These are phyloP conservation scores for Agroathelia rolfsii DNA, from an alignment of 1,284 basidiomycete genomes.

Conservation along the genomic window DNA sequence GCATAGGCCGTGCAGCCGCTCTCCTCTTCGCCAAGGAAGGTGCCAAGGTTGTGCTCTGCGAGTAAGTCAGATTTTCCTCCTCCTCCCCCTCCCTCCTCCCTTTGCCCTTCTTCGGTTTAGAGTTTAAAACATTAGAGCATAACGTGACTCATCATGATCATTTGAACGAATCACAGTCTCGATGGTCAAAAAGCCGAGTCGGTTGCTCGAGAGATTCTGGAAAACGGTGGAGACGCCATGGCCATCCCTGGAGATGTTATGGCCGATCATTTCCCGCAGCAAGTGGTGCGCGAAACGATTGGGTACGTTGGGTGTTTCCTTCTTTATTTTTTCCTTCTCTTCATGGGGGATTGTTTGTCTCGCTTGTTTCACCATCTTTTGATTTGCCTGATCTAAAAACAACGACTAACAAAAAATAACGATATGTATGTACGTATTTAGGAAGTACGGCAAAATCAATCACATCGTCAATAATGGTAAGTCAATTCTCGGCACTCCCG, in stretches of 20 bases:
- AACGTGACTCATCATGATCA: constrained; percentile 6
- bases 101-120: constrained; percentile 3
- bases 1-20: constrained; percentile 68
- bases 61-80: constrained; percentile 35
- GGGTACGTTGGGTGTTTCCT: constrained; percentile 35
- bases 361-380: too few species aligned
- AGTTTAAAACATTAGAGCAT: not conserved
- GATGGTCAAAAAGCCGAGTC: constrained; percentile 53
- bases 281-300: constrained; percentile 67
- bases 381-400: too few species aligned
- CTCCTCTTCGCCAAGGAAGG: constrained; percentile 78
- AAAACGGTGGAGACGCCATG: constrained; percentile 63
- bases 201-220: constrained; percentile 69
- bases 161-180: constrained; percentile 48
- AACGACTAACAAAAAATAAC: too few species aligned
- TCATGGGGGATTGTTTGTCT: too few species aligned
- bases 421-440: too few species aligned
- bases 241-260: constrained; percentile 68
- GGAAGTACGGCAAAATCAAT: constrained; percentile 74
- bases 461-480: constrained; percentile 81
- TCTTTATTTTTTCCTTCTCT: too few species aligned
- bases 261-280: constrained; percentile 75
- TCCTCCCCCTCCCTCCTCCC: constrained; percentile 4
- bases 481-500: constrained; percentile 10
- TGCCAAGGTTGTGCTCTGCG: constrained; percentile 78